Base-by-base conservation (phyloP, 2,329 filamentous ascomycete genomes). In the Coccinonectria pachysandricola region DNA sequence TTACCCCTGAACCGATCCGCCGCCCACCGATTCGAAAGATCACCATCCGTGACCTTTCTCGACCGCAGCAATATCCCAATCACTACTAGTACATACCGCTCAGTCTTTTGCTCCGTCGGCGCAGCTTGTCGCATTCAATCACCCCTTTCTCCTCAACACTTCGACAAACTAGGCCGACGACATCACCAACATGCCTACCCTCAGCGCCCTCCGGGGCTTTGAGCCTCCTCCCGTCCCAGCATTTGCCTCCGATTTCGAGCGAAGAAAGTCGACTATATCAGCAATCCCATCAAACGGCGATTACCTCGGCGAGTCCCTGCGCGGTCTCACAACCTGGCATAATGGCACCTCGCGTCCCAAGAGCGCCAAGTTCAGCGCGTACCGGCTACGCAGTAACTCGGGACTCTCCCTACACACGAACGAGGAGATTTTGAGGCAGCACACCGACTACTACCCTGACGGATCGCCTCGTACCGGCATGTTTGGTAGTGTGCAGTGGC, bases 331-430 rank as follows among this genome's bases (percentile, higher is more conserved):
- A 11, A 30, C 43, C 19, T 41, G 29, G 18, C 46, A 43, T 27
- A 34, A 35, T 16, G 31, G 27, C 19, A 10, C 26, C 12, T 6
- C 22, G 5, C 42, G 44, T 7, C 44, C 44, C n/a, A 43, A 45
- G 30, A 48, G 44, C 32, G 44, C 44, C 21, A 48, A 48, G 25
- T 47, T 47, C 32, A 43, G 40, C 4, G 35, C 46, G 2, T 45
- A 46, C 20, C 43, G 43, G 19, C 44, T 65, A 19, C 54, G 60
- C 25, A 64, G 60, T 39, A 63, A 62, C 28, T 65, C 62, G 3
- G 62, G 61, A 3, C 41, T 65, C n/a, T 50, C 56, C 4, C 40
- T 61, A 16, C 60, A 64, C 35, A 59, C 57, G 1, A 64, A 62
- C 32, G 55, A 58, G 23, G 49, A 54, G 3, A 53, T 56, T 6